Evolutionary conservation across 2,329 filamentous ascomycete genomes (phyloP), one percentile per base, ranked within the genome.

Genomic region (Pleoardoris graminearum): DNA sequence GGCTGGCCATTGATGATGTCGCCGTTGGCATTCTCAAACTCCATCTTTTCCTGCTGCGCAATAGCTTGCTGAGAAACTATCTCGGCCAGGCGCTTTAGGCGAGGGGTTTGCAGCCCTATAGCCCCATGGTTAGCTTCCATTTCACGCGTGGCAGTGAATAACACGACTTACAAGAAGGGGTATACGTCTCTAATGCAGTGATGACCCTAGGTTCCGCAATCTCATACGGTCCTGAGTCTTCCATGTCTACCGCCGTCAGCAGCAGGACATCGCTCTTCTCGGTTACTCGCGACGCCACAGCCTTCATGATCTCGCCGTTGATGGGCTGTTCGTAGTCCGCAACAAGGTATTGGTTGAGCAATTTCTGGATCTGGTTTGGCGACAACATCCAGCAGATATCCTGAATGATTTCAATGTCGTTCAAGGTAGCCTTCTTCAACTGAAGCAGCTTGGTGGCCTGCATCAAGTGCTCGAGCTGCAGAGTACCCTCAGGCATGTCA

Each of bases 361-460:
- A 84, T 79, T 99, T 99, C 76, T 99, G 94, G 59, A 99, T 99
- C 76, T 99, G 94, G 77, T 97, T 97, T 47, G 94, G 94, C 1
- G 93, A 97, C 48, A 99, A 84, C 93, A 97, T 97, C 93, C 93
- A 97, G 83, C 94, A 99, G 67, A 99, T 99, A 73, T 99, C 94
- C 79, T 99, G 94, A 68, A 99, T 99, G 67, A 99, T 99, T 77
- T 99, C 94, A 67, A 99, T 99, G 69, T 99, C 94, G 73, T 97
- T 99, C 71, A 99, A 79, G 1, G 94, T 99, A 7, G 94, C 94
- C 80, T 99, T 99, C 86, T 99, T 99, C 59, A 99, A 82, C 75
- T 99, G 94, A 60, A 99, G 82, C 59, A 99, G 86, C 79, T 99
- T 99, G 17, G 94, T 99, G 48, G 94, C 94, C 90, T 97, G 93